Base-by-base conservation (phyloP, 169 alveolate genomes). In the Cystoisospora suis region DNA sequence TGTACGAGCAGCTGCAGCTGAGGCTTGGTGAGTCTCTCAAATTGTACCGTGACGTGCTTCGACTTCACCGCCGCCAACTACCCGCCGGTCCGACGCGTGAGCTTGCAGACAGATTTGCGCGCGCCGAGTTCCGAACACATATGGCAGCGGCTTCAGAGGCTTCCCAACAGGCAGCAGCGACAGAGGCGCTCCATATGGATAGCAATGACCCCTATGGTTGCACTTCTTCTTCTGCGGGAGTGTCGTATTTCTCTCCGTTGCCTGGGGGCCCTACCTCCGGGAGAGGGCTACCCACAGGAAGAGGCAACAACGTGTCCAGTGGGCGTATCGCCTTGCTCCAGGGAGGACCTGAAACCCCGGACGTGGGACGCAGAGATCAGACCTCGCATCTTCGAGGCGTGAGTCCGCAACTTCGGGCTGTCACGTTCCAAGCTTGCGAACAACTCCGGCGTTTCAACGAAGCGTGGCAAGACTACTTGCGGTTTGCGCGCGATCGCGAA, bases 401-500 rank as follows among this genome's bases (percentile, higher is more conserved):
- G 7, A 7, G 34, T 29, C 15, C 20, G 6, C 15, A 5, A 20
- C 20, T 9, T 6, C 15, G 75, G 5, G 75, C 42, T 17, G 7
- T 6, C 42, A 61, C 61, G 9, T 1, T 5, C 36, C 77, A n/a
- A n/a, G 53, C 83, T 5, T 47, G n/a, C 34, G 47, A 81, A 6
- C 88, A 81, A 38, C 65, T 81, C 40, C 32, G 34, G 2, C 32
- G 17, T 42, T 81, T 81, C 88, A 36, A 17, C 36, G 77, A 47
- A 5, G 88, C 88, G 3, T 81, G 88, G 88, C 46, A 36, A n/a
- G 77, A 81, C 3, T 81, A 81, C 29, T 77, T 81, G 75, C 40
- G 1, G 36, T 29, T 36, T 53, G 88, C 88, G 9, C 58, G 38
- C 38, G 58, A 17, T 1, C 34, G 77, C 61, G 58, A 36, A 3